Evolutionary conservation across 805 yeast genomes (phyloP), one percentile per base, ranked within the genome.

Genomic region (Yamadazyma philogaea): DNA sequence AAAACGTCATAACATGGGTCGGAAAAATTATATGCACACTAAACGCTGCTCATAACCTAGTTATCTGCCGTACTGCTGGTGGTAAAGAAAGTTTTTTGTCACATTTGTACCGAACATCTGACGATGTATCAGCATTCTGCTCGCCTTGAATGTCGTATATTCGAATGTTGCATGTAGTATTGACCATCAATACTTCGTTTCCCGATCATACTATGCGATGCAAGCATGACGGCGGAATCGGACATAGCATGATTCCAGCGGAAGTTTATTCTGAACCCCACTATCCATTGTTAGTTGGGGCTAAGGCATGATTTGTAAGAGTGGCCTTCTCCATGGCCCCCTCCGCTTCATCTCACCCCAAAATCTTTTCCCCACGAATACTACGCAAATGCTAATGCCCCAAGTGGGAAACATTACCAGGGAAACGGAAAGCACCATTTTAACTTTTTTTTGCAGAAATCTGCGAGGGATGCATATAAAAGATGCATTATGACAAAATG

Each of bases 21-120:
- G 44, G 44, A 36, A 36, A 16, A 41, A 41, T 26, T 41, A 36
- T 41, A 41, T 41, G 44, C 44, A 40, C 43, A 3, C 43, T 10
- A n/a, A 8, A 4, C 33, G 33, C 18, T 16, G 33, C 33, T 30
- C 33, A 11, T 30, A 30, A 30, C 33, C 18, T 3, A 7, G 3
- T n/a, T 24, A 24, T 24, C 28, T 24, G 28, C 28, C 28, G 28
- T 24, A 4, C 12, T 7, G 8, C n/a, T n/a, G 28, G n/a, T 24
- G 28, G 28, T 24, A 24, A 24, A 24, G 10, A n/a, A n/a, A n/a
- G n/a, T n/a, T n/a, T n/a, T n/a, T n/a, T n/a, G n/a, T n/a, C n/a
- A n/a, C n/a, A n/a, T n/a, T n/a, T n/a, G n/a, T n/a, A n/a, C n/a
- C n/a, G n/a, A n/a, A n/a, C n/a, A n/a, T n/a, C n/a, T n/a, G n/a